A percentile compares a stretch with the other conserved stretches of the same genome.
These are phyloP conservation scores for Fusarium lyarnte DNA, from an alignment of 2,329 filamentous ascomycete genomes.

Conservation along the genomic window DNA sequence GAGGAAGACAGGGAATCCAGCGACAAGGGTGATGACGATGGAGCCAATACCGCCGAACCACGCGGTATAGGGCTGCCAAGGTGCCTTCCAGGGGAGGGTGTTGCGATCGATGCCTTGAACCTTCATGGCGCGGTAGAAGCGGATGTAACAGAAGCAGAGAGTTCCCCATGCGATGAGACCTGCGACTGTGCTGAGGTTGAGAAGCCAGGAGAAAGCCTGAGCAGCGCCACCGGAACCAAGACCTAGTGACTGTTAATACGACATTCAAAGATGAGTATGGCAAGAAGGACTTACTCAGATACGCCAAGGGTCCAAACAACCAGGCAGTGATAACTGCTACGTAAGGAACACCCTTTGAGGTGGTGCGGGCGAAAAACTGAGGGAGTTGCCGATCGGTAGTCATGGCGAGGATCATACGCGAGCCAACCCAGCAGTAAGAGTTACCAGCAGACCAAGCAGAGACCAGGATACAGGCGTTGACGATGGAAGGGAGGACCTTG, in stretches of 20 bases:
- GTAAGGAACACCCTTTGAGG: conserved; percentile 69
- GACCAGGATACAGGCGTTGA: conserved; percentile 74
- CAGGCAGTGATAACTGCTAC: conserved; percentile 63
- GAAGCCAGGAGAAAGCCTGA: conserved; percentile 76
- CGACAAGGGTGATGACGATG: conserved; percentile 72
- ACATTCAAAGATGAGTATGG: fast-evolving
- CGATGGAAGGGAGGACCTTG: conserved; percentile 68
- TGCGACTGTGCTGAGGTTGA: conserved; percentile 73
- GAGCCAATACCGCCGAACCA: conserved; percentile 68
- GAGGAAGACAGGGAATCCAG: conserved; percentile 81
- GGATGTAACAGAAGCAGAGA: conserved; percentile 66
- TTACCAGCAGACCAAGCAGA: conserved; percentile 72
- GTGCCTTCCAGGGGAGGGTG: conserved; percentile 62
- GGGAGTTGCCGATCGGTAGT: conserved; percentile 74
- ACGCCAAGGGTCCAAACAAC: conserved; percentile 72
- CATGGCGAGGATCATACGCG: conserved; percentile 75
- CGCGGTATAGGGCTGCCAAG: conserved; percentile 70
- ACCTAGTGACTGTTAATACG: not conserved
- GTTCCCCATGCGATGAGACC: conserved; percentile 70
- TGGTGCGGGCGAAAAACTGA: conserved; percentile 66
- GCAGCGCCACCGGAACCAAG: conserved; percentile 59
- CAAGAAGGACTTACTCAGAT: conserved; percentile 67
- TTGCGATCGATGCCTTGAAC: conserved; percentile 65
- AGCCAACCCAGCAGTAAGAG: conserved; percentile 63
- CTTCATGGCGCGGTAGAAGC: conserved; percentile 58